Conservation (phyloP, 148 eudicot species). For the Cornus suecica region DNA sequence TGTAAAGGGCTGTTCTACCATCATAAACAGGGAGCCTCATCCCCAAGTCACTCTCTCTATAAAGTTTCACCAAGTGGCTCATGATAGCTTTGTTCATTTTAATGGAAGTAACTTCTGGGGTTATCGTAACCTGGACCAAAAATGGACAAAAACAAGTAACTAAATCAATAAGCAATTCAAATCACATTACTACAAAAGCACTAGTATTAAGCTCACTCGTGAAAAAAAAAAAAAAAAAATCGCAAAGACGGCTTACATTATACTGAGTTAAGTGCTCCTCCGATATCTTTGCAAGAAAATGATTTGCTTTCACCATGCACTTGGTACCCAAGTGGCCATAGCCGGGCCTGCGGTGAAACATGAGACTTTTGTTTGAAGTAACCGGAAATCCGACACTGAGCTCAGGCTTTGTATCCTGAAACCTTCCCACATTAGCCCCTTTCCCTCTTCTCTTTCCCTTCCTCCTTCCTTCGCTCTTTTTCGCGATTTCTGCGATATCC, state of each 20-base stretch:
- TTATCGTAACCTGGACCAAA: constrained; percentile 48
- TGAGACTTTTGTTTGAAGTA: constrained; percentile 37
- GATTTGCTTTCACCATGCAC: constrained; percentile 65
- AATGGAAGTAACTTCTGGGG: constrained; percentile 52
- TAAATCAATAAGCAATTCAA: background rate
- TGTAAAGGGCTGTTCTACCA: constrained; percentile 55
- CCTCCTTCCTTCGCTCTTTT: constrained; percentile 36
- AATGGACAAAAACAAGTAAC: background rate
- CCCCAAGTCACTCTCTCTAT: constrained; percentile 57
- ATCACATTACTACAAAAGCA: background rate
- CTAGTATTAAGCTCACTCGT: background rate
- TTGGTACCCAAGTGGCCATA: constrained; percentile 60
- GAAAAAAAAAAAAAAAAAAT: background rate
- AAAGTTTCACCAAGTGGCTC: constrained; percentile 51
- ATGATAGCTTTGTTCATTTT: constrained; percentile 57
- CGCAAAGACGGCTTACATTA: constrained; percentile 35
- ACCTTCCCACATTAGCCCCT: constrained; percentile 31
- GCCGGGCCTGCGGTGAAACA: constrained; percentile 54
- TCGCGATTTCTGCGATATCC: constrained; percentile 35
- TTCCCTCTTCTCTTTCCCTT: constrained; percentile 51
- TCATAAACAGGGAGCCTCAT: constrained; percentile 63
- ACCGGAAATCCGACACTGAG: constrained; percentile 26
- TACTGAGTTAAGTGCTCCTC: constrained; percentile 55
- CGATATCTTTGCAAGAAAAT: constrained; percentile 56
- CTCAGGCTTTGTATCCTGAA: constrained; percentile 25